phyloP scores from a whole-genome alignment of 768 basidiomycete species.

The Termitomyces sp. region DNA sequence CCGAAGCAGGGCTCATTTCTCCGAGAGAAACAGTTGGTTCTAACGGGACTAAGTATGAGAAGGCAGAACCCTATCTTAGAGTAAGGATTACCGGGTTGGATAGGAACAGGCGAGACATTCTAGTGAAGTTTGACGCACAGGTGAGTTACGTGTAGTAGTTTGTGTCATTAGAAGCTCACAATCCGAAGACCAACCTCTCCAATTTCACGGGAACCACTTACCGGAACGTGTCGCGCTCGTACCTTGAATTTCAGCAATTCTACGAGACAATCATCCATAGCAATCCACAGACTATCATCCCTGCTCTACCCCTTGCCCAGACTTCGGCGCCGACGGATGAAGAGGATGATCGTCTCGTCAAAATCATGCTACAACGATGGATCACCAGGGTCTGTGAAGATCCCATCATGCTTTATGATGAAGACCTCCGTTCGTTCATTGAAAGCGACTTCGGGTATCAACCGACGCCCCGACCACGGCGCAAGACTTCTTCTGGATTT shows the following conservation, averaged over 20 bases:
- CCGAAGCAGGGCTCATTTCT: conserved; percentile 79
- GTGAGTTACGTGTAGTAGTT: conserved; percentile 39
- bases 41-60: conserved; percentile 73
- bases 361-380: conserved; percentile 95
- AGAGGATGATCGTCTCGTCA: conserved; percentile 95
- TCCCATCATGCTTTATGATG: conserved; percentile 81
- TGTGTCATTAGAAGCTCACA: conserved; percentile 1
- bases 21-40: conserved; percentile 60
- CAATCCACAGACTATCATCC: conserved; percentile 95
- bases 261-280: conserved; percentile 86
- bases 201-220: conserved; percentile 89
- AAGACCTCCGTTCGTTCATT: conserved; percentile 91
- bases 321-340: conserved; percentile 97
- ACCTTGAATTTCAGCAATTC: conserved; percentile 91
- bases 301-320: conserved; percentile 93
- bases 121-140: conserved; percentile 94
- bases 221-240: conserved; percentile 92
- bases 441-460: conserved; percentile 98
- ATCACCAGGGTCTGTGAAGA: conserved; percentile 91
- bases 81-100: conserved; percentile 90
- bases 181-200: conserved; percentile 80
- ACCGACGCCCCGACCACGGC: conserved; percentile 71
- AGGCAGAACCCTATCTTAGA: conserved; percentile 78
- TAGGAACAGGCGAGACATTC: conserved; percentile 90
- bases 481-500: conserved; percentile 73